Base-by-base conservation (phyloP, 306 rosid genomes). In the Vachellia collinsii region DNA sequence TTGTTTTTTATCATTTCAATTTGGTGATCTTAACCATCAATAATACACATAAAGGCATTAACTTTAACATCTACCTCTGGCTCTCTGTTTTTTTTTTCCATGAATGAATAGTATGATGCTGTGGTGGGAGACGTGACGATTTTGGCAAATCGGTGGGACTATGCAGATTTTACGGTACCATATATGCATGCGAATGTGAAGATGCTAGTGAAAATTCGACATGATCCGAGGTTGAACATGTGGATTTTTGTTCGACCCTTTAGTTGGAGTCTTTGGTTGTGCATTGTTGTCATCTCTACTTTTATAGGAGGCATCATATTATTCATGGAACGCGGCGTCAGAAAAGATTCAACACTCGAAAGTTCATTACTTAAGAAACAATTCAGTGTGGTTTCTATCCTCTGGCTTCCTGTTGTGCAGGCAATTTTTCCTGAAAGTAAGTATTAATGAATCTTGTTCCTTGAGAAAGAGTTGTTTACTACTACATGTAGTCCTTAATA, bases 101-200 rank as follows among this genome's bases (percentile, higher is more conserved):
- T 9, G 4, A 3, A 56, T 56, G 11, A 20, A 58, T 22, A 58
- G 64, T 58, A 58, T 22, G 64, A 58, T 58, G 64, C 64, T 10
- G 64, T 58, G 64, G 36, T 58, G 14, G 36, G 78, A 71, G 72
- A 72, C n/a, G 62, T 63, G 46, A 47, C 74, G 1, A 80, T 80
- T 3, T 64, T 72, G 36, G 64, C 36, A 58, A 58, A 22, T 58
- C 64, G 64, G 5, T 58, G 8, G 36, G 3, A 58, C 13, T 25
- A 8, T 3, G 64, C 11, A 22, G 64, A 58, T 58, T 58, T 58
- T 58, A 58, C 64, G 4, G 25, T 58, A 4, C 64, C 64, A 58
- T 58, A 58, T 20, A 22, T 36, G 20, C 64, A 20, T 3, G 22
- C 64, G 22, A 20, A 58, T 10, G 64, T 58, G 36, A 58, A 58